Base-by-base conservation (phyloP, 176 grass and related monocot genomes). In the Oryza nivara region DNA sequence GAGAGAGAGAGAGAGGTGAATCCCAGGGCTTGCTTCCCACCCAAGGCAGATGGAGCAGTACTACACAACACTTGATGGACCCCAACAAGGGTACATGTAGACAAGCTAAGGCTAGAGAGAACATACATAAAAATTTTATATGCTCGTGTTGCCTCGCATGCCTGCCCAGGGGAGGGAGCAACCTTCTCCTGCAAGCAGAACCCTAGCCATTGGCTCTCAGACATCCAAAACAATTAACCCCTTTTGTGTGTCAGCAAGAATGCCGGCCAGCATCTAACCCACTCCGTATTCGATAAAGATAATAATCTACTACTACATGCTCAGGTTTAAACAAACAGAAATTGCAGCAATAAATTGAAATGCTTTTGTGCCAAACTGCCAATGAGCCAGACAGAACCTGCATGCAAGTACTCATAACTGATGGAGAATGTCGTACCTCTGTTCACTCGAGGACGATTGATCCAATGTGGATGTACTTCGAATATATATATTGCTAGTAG, bases 21-120 rank as follows among this genome's bases (percentile, higher is more conserved):
- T 91, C 80, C 82, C 82, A 82, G 65, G 79, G 73, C 63, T 96
- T 94, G 97, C 97, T 94, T 99, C 93, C 78, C 40, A 91, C 82
- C 88, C 90, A 99, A 99, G 97, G 92, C 86, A 99, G 68, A 91
- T 95, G 79, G 80, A 89, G 81, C 85, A 96, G 91, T 87, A 94
- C 30, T 32, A 32, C 82, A 92, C 82, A 92, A 87, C 83, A 91
- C 86, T 88, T 77, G 97, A 96, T 99, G 90, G 93, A 90, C 84
- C 92, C 91, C 86, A 92, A 86, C 88, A 87, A 87, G 61, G 77
- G 71, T 38, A 71, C 67, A 79, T 75, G 26, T 80, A 70, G 46
- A 79, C 64, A 87, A 87, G 43, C 75, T 86, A 72, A 88, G 72
- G 77, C 69, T 85, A 88, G 85, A 88, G 85, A 77, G 66, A 72